Percentiles rank a stretch among this genome's conserved stretches.
These are phyloP conservation scores for Alliaria petiolata DNA, from an alignment of 345 rosid species.

Conservation along the genomic window DNA sequence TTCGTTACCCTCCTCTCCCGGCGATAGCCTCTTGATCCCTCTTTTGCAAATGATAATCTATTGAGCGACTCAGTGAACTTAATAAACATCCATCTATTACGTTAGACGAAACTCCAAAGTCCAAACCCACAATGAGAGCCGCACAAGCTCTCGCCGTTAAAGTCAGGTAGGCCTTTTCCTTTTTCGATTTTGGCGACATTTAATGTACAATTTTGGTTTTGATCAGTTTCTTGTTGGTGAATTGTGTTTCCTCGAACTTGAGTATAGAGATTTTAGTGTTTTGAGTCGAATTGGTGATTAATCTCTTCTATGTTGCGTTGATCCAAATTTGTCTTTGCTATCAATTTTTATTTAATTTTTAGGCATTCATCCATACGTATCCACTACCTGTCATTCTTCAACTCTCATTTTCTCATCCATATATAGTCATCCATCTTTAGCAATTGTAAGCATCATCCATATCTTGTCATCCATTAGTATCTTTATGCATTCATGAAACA, in stretches of 20 bases:
- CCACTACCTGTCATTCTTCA: too few relatives aligned
- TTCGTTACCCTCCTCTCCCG: too few relatives aligned
- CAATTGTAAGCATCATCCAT: too few relatives aligned
- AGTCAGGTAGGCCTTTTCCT: conserved; percentile 52
- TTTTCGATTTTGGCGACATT: background rate
- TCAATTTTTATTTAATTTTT: too few relatives aligned
- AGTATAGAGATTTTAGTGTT: background rate
- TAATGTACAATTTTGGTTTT: background rate
- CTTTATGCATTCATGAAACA: too few relatives aligned
- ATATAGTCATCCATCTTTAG: too few relatives aligned
- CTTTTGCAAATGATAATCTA: too few relatives aligned
- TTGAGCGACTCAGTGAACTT: too few relatives aligned
- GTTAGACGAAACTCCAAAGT: conserved; percentile 78
- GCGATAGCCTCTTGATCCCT: too few relatives aligned
- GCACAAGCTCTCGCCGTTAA: conserved; percentile 83
- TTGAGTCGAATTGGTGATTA: conserved; percentile 4
- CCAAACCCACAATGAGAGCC: conserved; percentile 88
- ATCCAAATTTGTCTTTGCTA: conserved; percentile 20
- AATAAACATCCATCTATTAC: conserved; percentile 65
- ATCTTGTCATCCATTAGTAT: too few relatives aligned
- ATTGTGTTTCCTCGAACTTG: background rate
- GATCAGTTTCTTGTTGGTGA: background rate
- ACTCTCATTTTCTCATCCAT: too few relatives aligned
- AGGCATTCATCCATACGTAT: too few relatives aligned
- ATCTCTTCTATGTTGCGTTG: background rate